Percentiles rank a stretch among this genome's conserved stretches.
These are phyloP conservation scores for Colletotrichum endophyticum DNA, from an alignment of 2,329 filamentous ascomycete species.

Conservation along the genomic window DNA sequence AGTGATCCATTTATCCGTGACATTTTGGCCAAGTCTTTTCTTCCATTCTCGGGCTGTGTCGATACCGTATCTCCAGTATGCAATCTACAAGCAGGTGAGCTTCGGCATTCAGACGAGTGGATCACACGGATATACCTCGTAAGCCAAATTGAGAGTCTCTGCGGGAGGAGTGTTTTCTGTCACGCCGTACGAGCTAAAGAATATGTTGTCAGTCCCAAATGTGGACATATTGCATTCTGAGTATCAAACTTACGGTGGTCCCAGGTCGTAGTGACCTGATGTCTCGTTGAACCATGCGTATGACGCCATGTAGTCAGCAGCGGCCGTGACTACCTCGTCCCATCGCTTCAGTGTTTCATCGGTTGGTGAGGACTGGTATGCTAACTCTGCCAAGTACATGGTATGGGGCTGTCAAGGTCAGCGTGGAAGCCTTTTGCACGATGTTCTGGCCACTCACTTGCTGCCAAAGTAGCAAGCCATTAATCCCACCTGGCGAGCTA, in stretches of 20 bases:
- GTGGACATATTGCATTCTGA: too few relatives aligned
- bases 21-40: constrained; percentile 42
- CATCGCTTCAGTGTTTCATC: constrained; percentile 52
- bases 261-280: constrained; percentile 55
- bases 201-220: rapidly evolving
- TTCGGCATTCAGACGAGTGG: background rate
- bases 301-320: constrained; percentile 64
- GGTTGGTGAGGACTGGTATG: constrained; percentile 26
- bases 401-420: constrained; percentile 48
- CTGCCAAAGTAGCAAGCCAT: constrained; percentile 66
- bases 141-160: constrained; percentile 59
- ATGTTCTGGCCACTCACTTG: constrained; percentile 34
- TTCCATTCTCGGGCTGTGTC: constrained; percentile 60
- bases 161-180: constrained; percentile 65
- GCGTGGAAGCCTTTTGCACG: rapidly evolving
- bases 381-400: constrained; percentile 63
- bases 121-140: constrained; percentile 41
- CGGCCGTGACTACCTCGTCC: constrained; percentile 54
- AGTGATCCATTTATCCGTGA: constrained; percentile 50
- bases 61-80: constrained; percentile 67
- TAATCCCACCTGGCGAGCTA: constrained; percentile 58
- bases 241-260: constrained; percentile 37
- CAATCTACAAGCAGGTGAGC: constrained; percentile 18
- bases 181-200: constrained; percentile 43
- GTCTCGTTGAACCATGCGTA: constrained; percentile 60